Conservation (phyloP, 139 green algal genomes). For the Volvox reticuliferus region DNA sequence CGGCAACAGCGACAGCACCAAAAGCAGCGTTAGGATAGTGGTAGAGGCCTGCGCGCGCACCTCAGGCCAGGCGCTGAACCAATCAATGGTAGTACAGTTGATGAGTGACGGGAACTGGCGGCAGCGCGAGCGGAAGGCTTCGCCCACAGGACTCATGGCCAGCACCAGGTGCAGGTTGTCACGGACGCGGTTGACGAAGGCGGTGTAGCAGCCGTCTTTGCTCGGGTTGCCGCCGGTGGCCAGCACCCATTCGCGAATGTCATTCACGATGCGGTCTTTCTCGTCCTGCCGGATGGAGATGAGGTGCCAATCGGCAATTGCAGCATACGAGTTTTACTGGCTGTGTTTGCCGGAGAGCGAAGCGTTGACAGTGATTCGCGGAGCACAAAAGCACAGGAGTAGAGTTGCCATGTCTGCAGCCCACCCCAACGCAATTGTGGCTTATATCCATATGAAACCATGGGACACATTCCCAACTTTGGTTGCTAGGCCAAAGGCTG, state of each 20-base stretch:
- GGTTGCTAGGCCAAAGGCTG: no score
- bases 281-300: slow-evolving; percentile 65
- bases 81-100: slow-evolving; percentile 91
- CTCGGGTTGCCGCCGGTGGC: slow-evolving; percentile 57
- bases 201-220: slow-evolving; percentile 76
- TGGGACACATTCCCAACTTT: no score
- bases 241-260: slow-evolving; percentile 78
- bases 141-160: slow-evolving; percentile 84
- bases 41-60: slow-evolving; percentile 33
- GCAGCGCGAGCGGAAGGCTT: slow-evolving; percentile 79
- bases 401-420: no score
- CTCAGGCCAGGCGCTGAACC: slow-evolving; percentile 78
- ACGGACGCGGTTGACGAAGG: slow-evolving; percentile 82
- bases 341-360: no score
- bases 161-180: slow-evolving; percentile 91
- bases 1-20: no score
- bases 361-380: no score
- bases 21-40: no score
- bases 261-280: slow-evolving; percentile 79
- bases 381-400: no score
- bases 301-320: no score
- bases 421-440: no score
- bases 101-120: slow-evolving; percentile 87
- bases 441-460: no score
- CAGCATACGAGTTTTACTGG: no score